Evolutionary conservation across 352 stramenopile genomes (phyloP), one percentile per base, ranked within the genome.

Genomic region (Peronospora destructor): DNA sequence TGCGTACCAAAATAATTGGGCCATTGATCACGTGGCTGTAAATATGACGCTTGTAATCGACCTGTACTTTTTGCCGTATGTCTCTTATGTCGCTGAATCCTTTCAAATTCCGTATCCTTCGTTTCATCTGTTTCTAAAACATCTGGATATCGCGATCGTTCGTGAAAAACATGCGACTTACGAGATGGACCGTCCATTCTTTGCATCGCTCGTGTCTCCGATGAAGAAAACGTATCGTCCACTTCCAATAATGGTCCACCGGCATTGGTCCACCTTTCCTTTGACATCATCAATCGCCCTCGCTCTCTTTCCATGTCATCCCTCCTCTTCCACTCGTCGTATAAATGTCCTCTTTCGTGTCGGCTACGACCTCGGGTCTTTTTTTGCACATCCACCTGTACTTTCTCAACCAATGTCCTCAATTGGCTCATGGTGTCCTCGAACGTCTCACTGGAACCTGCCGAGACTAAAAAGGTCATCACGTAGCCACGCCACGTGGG

Each of bases 391-490:
- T 83, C 61, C 2, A 55, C 23, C 47, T 88, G 71, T 2, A 86
- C 56, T 14, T 61, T 60, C 13, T 83, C 59, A 17, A 88, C 69
- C 0, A 86, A 39, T 6, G 51, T 54, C 13, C 50, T 61, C 45
- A 88, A 36, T 40, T 78, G 49, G 4, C 39, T 58, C 42, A 57
- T 73, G 2, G 61, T 73, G 9, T 75, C 64, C 5, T 86, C 75
- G 11, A 88, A 23, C 56, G 71, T 63, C 7, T 58, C 60, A 25
- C 47, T 59, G 0, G 68, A 69, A n/a, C 67, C 62, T 1, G 62
- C 75, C 2, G 69, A 68, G 12, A 86, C 58, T 9, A 88, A 21
- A 26, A 87, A 89, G 32, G 71, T 80, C 66, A 87, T 77, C 16
- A 71, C 53, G 55, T 67, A 84, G 8, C 51, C 45, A 7, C 25